Percentiles rank a stretch among this genome's conserved stretches.
Conservation (phyloP, 139 green algal genomes). For the Deuterostichococcus epilithicus region DNA sequence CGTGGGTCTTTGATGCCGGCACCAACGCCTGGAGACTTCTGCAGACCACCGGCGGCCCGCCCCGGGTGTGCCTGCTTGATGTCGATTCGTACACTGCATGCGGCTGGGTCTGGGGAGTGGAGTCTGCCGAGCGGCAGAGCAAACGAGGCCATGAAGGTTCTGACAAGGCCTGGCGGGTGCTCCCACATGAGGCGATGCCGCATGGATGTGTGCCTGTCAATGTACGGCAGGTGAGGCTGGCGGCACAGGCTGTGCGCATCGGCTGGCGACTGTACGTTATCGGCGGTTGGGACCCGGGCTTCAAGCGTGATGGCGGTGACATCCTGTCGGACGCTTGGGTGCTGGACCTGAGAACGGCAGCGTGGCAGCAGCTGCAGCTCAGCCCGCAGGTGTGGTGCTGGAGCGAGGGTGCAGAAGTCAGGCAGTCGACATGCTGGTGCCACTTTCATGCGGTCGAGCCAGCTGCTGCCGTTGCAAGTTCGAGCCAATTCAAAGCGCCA, state of each 20-base stretch:
- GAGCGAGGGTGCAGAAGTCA: background rate
- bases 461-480: too few species aligned
- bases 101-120: too few species aligned
- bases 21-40: background rate
- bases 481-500: too few species aligned
- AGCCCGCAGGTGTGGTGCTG: constrained; percentile 1
- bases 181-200: too few species aligned
- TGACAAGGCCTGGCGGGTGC: too few species aligned
- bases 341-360: constrained; percentile 12
- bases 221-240: constrained; percentile 18
- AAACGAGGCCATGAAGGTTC: too few species aligned
- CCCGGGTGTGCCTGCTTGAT: background rate
- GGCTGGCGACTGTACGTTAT: constrained; percentile 34
- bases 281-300: constrained; percentile 33
- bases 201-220: background rate
- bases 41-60: background rate
- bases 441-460: background rate
- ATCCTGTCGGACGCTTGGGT: constrained; percentile 28
- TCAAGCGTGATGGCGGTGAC: constrained; percentile 14
- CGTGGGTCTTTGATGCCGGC: constrained; percentile 16
- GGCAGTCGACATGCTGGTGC: too few species aligned
- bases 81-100: too few species aligned
- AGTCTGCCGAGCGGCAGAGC: too few species aligned
- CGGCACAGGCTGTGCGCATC: constrained; percentile 16
- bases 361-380: constrained; percentile 12